Evolutionary conservation across 139 green algal genomes (phyloP), one percentile per base, ranked within the genome.

Genomic region (Zygnema circumcarinatum): DNA sequence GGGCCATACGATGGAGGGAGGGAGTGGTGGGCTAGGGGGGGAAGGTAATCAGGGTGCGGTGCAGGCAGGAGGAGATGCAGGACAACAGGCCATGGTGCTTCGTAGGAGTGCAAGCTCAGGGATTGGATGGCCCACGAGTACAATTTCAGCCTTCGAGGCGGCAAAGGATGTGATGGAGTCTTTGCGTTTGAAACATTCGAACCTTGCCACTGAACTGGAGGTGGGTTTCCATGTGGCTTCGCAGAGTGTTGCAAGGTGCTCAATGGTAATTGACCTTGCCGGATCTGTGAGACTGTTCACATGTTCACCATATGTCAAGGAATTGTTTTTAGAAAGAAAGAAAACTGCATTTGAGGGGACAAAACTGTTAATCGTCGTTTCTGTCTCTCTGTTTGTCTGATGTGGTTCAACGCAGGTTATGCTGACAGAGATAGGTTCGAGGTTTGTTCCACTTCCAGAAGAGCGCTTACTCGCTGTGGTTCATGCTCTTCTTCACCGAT

Each of bases 391-490:
- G n/a, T n/a, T n/a, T n/a, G n/a, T n/a, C n/a, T n/a, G n/a, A n/a
- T n/a, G n/a, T n/a, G n/a, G n/a, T n/a, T n/a, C n/a, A 38, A 54
- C 94, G 69, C 91, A 94, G 87, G 39, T 53, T 1, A 81, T 95
- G 74, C 84, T 95, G 38, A 89, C 42, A 35, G 94, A 97, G 80
- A 91, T 98, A 33, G 94, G 93, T 76, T 88, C 67, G 33, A 91
- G 90, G 31, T 99, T 99, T 81, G 92, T 94, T 38, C 92, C 94
- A 0, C 93, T 94, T 41, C 94, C 97, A 0, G 94, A 98, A 91
- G 97, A 99, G 94, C 87, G 97, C 1, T 92, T 99, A 87, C 91
- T 98, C 62, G 93, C 94, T 1, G 96, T 99, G 25, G 94, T 99
- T 31, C 93, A 97, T 75, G 95, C 96, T 16, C 93, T 99, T 87